Evolutionary conservation across 2,329 filamentous ascomycete genomes (phyloP), one percentile per base, ranked within the genome.

Genomic region (Coleophoma cylindrospora): DNA sequence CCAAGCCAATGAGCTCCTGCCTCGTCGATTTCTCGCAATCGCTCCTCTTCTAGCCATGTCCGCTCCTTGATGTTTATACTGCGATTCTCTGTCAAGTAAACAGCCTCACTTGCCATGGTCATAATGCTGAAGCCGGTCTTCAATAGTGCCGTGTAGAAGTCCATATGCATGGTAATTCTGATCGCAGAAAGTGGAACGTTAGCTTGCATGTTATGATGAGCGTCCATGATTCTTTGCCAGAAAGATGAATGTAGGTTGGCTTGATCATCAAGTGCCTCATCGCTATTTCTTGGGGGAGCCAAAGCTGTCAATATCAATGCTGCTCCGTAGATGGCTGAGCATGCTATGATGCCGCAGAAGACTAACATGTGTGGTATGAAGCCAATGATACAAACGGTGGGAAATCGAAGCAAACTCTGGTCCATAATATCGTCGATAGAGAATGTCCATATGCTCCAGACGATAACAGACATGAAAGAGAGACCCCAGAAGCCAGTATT

Each of bases 291-390:
- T 61, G 65, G 33, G 44, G 62, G 49, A 1, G 84, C 84, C 37
- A 89, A 65, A 0, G 88, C 86, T 1, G 90, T 92, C 6, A 96
- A 75, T 1, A 85, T 51, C 27, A 97, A 72, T 3, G 92, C 91
- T 19, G 94, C 61, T 0, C 71, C 71, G 64, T 97, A 97, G 44
- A 99, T 95, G 8, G 75, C 63, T 3, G 81, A 75, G 64, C 94
- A 97, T 14, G 86, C 71, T 5, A 81, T 52, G 43, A 96, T 96
- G 1, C 92, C 94, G 8, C 79, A 61, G 1, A 97, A 70, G 12
- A 97, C 89, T 21, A 96, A 73, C n/a, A 97, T 76, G 66, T 97
- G 92, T 1, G 94, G 94, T 34, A 97, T 87, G 65, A 97, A 96
- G 1, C 92, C 90, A 32, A 97, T 87, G 51, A 97, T 91, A 62